phyloP scores from a whole-genome alignment of 768 basidiomycete species.

The Cantharellus cinnabarinus region DNA sequence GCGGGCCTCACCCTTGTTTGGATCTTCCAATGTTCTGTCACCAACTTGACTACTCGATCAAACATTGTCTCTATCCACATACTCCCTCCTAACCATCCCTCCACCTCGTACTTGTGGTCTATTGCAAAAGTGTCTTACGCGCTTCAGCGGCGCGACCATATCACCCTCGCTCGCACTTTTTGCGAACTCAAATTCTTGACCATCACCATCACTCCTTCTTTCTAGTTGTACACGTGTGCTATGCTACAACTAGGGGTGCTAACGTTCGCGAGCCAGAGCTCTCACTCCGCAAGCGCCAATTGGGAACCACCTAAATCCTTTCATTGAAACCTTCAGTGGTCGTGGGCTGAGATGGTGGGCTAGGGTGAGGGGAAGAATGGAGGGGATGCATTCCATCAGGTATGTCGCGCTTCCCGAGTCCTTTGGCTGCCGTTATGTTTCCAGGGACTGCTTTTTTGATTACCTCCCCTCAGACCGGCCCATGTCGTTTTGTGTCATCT shows the following conservation, averaged over 20 bases:
- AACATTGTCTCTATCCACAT: too few relatives aligned
- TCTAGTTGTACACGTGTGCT: neutral
- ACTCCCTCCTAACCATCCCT: too few relatives aligned
- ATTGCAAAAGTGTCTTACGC: too few relatives aligned
- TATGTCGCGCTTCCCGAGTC: neutral
- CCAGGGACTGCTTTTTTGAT: neutral
- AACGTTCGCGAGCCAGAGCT: constrained; percentile 1
- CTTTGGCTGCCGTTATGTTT: constrained; percentile 1
- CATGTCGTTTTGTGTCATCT: neutral
- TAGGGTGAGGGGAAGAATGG: constrained; percentile 5
- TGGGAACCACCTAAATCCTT: constrained; percentile 6
- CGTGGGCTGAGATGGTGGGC: neutral
- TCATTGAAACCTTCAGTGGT: constrained; percentile 1
- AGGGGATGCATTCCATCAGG: neutral
- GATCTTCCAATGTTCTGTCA: too few relatives aligned
- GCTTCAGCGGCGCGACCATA: too few relatives aligned
- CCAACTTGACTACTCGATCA: too few relatives aligned
- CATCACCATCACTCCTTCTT: neutral
- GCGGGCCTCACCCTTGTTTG: too few relatives aligned
- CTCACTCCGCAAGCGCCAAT: constrained; percentile 1
- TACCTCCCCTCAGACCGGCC: neutral
- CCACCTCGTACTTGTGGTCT: too few relatives aligned
- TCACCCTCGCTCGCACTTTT: too few relatives aligned
- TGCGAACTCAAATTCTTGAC: neutral
- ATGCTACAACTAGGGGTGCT: neutral